These are phyloP conservation scores for Solanum bukasovii DNA, from an alignment of 257 asterid species.

Conservation along the genomic window DNA sequence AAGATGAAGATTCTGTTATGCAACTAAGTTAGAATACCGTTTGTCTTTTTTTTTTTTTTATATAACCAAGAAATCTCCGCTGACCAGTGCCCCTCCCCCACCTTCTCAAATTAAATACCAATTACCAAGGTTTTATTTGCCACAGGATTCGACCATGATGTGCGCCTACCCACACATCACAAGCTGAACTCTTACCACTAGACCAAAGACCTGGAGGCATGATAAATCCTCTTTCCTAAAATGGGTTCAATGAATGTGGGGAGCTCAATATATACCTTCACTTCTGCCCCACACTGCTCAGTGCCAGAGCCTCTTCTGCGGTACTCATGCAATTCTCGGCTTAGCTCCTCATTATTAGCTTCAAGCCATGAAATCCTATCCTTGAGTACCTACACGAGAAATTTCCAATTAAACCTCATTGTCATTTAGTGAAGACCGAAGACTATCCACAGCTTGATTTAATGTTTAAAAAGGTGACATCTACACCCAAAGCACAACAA, in stretches of 20 bases:
- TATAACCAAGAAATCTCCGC: not conserved
- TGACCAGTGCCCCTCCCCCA: not conserved
- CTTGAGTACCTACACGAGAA: slow-evolving; percentile 60
- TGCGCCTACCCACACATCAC: not conserved
- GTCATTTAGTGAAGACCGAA: not conserved
- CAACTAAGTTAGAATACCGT: not conserved
- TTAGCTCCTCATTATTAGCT: slow-evolving; percentile 78
- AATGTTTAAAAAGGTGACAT: not conserved
- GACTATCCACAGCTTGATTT: not conserved
- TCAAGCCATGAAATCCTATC: slow-evolving; percentile 90
- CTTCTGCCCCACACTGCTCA: slow-evolving; percentile 46
- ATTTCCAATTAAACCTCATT: slow-evolving; percentile 2
- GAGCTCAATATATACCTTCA: slow-evolving; percentile 36
- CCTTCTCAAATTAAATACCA: not conserved
- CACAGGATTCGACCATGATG: not conserved
- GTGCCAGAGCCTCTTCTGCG: slow-evolving; percentile 43
- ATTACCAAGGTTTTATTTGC: not conserved
- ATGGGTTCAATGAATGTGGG: not conserved
- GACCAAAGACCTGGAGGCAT: not conserved
- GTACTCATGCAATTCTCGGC: slow-evolving; percentile 67
- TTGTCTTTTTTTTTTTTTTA: not conserved
- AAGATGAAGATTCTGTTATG: not conserved
- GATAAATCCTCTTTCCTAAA: not conserved
- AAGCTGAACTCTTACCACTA: not conserved
- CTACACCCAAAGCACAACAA: not conserved